phyloP scores from a whole-genome alignment of 352 stramenopile genomes.

The Pythium guiyangense region DNA sequence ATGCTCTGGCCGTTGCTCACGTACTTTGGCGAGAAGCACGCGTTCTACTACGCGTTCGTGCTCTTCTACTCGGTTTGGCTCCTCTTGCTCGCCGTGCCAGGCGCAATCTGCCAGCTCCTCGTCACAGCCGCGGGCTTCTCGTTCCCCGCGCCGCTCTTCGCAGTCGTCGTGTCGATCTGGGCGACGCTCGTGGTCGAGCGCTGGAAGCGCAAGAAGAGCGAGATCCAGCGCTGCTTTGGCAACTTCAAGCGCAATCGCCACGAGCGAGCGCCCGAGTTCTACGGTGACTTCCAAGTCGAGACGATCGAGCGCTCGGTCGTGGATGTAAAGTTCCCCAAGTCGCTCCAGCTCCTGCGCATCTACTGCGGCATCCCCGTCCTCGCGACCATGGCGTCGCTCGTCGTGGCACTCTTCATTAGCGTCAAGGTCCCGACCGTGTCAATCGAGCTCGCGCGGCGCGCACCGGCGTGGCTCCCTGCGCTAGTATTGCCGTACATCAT shows the following conservation, averaged over 20 bases:
- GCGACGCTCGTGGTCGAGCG: slow-evolving; percentile 83
- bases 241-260: slow-evolving; percentile 59
- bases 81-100: slow-evolving; percentile 46
- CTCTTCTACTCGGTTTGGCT: slow-evolving; percentile 75
- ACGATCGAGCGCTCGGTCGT: slow-evolving; percentile 32
- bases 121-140: slow-evolving; percentile 23
- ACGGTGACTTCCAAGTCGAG: slow-evolving; percentile 67
- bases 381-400: slow-evolving; percentile 41
- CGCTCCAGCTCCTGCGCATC: slow-evolving; percentile 54
- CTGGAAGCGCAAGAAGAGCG: slow-evolving; percentile 87
- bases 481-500: slow-evolving; percentile 45
- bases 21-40: slow-evolving; percentile 82
- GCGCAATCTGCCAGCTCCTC: slow-evolving; percentile 42
- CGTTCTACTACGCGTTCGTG: slow-evolving; percentile 77
- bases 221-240: slow-evolving; percentile 78
- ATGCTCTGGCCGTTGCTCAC: slow-evolving; percentile 76
- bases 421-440: slow-evolving; percentile 38
- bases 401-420: slow-evolving; percentile 53
- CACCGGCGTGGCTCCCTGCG: slow-evolving; percentile 33
- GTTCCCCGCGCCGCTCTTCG: slow-evolving; percentile 48
- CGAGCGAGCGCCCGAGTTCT: slow-evolving; percentile 47
- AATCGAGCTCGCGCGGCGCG: slow-evolving; percentile 15
- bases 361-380: slow-evolving; percentile 54
- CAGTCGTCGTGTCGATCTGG: slow-evolving; percentile 82
- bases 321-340: slow-evolving; percentile 55